phyloP scores from a whole-genome alignment of 192 early-diverging fungal genomes.

The Entomortierella parvispora region DNA sequence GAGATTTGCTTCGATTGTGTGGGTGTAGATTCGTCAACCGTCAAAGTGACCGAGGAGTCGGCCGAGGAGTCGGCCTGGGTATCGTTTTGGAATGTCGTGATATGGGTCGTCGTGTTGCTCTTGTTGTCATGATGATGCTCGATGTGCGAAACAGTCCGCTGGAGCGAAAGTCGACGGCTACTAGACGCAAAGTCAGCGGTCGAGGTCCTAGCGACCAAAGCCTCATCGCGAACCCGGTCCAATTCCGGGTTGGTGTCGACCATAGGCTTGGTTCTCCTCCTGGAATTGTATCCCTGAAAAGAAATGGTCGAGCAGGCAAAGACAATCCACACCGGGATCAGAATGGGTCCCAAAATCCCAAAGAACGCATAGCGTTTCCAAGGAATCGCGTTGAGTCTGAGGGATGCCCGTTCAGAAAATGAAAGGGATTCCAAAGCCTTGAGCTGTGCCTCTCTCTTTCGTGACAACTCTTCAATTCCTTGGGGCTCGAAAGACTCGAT shows the following conservation, averaged over 20 bases:
- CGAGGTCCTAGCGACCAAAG: background rate
- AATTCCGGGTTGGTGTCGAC: background rate
- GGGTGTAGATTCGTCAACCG: background rate
- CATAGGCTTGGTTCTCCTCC: slow-evolving; percentile 25
- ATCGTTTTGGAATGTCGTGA: background rate
- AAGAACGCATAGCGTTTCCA: slow-evolving; percentile 46
- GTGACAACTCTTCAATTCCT: slow-evolving; percentile 14
- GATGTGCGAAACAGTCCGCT: background rate
- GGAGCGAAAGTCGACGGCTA: background rate
- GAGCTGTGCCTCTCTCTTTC: slow-evolving; percentile 12
- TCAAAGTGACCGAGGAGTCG: slow-evolving; percentile 5
- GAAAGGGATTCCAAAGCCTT: slow-evolving; percentile 10
- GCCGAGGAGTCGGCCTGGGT: slow-evolving; percentile 12
- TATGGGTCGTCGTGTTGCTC: background rate
- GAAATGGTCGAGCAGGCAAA: slow-evolving; percentile 41
- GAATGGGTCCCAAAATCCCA: slow-evolving; percentile 28
- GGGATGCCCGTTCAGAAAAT: slow-evolving; percentile 18
- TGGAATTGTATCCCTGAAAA: slow-evolving; percentile 50
- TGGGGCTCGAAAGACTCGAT: slow-evolving; percentile 47
- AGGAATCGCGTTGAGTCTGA: slow-evolving; percentile 10
- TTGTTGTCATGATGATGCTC: background rate
- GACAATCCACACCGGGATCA: slow-evolving; percentile 49
- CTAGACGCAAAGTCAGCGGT: too few relatives aligned
- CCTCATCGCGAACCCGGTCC: slow-evolving; percentile 16
- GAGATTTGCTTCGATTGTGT: background rate